phyloP scores from a whole-genome alignment of 805 yeast genomes.

The Barnettozyma californica region DNA sequence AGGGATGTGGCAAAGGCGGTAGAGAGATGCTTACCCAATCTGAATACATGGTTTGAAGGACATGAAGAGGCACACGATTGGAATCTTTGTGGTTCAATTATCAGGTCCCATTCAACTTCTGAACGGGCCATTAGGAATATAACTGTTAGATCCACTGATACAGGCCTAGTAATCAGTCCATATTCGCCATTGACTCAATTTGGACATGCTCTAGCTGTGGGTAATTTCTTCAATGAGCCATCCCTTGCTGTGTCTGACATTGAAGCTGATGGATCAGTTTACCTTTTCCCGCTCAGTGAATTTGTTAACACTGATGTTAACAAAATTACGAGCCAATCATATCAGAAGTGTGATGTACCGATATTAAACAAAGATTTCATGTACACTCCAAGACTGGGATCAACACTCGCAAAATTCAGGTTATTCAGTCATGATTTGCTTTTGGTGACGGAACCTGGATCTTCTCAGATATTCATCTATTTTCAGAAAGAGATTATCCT shows the following conservation, averaged over 20 bases:
- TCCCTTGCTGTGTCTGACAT: conserved; percentile 51
- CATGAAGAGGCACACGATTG: conserved; percentile 27
- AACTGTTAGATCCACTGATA: not conserved
- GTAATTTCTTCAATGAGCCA: conserved; percentile 34
- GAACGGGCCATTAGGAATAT: not conserved
- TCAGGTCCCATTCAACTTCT: not conserved
- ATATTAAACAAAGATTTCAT: conserved; percentile 11
- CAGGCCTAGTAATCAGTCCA: conserved; percentile 16
- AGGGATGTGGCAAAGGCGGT: conserved; percentile 40
- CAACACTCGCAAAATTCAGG: conserved; percentile 28
- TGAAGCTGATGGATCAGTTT: conserved; percentile 37
- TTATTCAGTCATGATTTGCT: conserved; percentile 31
- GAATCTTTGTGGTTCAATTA: conserved; percentile 30
- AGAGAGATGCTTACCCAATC: conserved; percentile 31
- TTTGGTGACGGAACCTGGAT: conserved; percentile 49
- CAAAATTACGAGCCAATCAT: not conserved
- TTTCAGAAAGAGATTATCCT: conserved; percentile 21
- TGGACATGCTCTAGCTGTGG: conserved; percentile 40
- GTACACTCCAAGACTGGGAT: conserved; percentile 39
- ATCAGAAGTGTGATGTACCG: not conserved
- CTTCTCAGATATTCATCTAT: conserved; percentile 37
- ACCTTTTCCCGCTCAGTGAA: conserved; percentile 36
- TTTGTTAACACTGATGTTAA: conserved; percentile 10
- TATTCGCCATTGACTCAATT: conserved; percentile 31
- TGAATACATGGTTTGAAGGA: conserved; percentile 38